Percentiles rank a stretch among this genome's conserved stretches.
Evolutionary conservation across 352 stramenopile genomes (phyloP).

Genomic region (Pythium graminicola): DNA sequence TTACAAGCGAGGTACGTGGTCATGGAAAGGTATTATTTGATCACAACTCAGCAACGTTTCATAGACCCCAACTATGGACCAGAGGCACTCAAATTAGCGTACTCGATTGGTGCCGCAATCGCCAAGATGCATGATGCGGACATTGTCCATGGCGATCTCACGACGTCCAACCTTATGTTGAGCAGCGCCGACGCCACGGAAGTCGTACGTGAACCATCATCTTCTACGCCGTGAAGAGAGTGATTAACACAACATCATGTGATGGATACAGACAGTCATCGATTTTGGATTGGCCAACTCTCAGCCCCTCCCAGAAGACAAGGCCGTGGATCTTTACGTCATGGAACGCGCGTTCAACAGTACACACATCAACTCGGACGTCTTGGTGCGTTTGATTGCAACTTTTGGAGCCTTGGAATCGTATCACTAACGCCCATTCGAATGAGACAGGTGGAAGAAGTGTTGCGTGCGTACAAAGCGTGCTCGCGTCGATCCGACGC

Average conservation of each 20-base stretch:
- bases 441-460: constrained; percentile 53
- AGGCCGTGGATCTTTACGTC: constrained; percentile 91
- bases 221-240: not conserved
- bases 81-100: constrained; percentile 59
- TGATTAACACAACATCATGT: not conserved
- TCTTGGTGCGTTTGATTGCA: constrained; percentile 36
- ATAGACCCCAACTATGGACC: constrained; percentile 46
- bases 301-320: constrained; percentile 84
- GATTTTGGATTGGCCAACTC: constrained; percentile 83
- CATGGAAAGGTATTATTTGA: not conserved
- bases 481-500: constrained; percentile 62
- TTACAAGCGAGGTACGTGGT: constrained; percentile 39
- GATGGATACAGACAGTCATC: constrained; percentile 57
- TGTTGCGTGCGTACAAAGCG: constrained; percentile 84
- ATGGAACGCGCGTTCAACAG: constrained; percentile 90
- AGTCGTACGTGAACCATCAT: constrained; percentile 54
- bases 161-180: constrained; percentile 93
- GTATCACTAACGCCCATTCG: not conserved
- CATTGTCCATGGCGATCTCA: constrained; percentile 92
- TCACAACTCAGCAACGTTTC: not conserved
- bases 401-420: too few species aligned
- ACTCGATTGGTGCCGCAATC: constrained; percentile 83
- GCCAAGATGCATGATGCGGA: constrained; percentile 89
- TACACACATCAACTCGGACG: constrained; percentile 83
- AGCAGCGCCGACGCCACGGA: constrained; percentile 50